A percentile compares a stretch with the other conserved stretches of the same genome.
These are phyloP conservation scores for Nannochloris sp. DNA, from an alignment of 139 green algal genomes.

Conservation along the genomic window DNA sequence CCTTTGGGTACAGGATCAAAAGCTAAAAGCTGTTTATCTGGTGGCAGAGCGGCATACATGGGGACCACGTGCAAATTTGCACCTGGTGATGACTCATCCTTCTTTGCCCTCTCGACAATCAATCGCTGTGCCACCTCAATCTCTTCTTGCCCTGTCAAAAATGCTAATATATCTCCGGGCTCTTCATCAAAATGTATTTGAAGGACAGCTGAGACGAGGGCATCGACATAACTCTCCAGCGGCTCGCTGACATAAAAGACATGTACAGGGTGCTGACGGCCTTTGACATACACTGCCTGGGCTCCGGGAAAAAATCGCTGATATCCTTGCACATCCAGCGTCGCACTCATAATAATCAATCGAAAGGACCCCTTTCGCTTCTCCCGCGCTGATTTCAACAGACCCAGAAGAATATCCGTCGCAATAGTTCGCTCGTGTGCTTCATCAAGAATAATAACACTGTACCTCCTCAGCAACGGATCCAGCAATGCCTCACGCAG, in stretches of 20 bases:
- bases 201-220: slow-evolving; percentile 58
- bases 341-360: slow-evolving; percentile 93
- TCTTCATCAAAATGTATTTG: slow-evolving; percentile 70
- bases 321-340: slow-evolving; percentile 76
- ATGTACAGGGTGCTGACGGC: slow-evolving; percentile 67
- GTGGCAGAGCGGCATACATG: slow-evolving; percentile 74
- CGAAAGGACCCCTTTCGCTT: slow-evolving; percentile 16
- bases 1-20: slow-evolving; percentile 59
- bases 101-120: slow-evolving; percentile 35
- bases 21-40: slow-evolving; percentile 65
- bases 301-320: slow-evolving; percentile 64
- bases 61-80: slow-evolving; percentile 40
- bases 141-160: slow-evolving; percentile 83
- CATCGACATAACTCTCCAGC: slow-evolving; percentile 86
- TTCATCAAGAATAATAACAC: slow-evolving; percentile 89
- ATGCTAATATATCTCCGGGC: slow-evolving; percentile 78
- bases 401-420: slow-evolving; percentile 87
- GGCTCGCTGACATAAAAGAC: slow-evolving; percentile 59
- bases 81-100: background rate
- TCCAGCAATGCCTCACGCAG: slow-evolving; percentile 85
- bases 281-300: slow-evolving; percentile 51
- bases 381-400: slow-evolving; percentile 71
- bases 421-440: slow-evolving; percentile 89
- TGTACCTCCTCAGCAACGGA: slow-evolving; percentile 61
- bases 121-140: slow-evolving; percentile 70